A percentile compares a stretch with the other conserved stretches of the same genome.
Conservation (phyloP, 495 filamentous ascomycete species). For the Tuber aestivum region DNA sequence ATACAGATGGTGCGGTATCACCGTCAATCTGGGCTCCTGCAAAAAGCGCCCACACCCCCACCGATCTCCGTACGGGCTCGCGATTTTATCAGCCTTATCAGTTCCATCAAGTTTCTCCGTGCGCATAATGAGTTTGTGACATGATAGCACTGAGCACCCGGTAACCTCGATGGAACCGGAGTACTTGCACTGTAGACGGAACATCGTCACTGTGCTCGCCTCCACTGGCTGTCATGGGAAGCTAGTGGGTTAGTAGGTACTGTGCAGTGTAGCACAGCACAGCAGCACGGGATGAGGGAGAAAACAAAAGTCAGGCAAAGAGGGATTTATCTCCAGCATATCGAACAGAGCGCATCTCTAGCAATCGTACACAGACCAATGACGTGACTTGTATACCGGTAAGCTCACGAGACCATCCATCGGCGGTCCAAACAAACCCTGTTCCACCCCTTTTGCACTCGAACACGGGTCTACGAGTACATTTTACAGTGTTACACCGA, state of each 20-base stretch:
- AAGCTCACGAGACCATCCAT: conserved; percentile 3
- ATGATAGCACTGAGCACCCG: background rate
- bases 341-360: background rate
- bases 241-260: no score
- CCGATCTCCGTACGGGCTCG: background rate
- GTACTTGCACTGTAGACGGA: no score
- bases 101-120: background rate
- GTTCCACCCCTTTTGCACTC: background rate
- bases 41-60: background rate
- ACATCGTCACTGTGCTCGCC: background rate
- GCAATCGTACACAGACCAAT: background rate
- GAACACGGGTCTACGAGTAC: no score
- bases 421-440: background rate
- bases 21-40: background rate
- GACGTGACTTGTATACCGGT: background rate
- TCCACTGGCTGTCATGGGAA: background rate
- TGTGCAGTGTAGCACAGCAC: no score
- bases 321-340: background rate
- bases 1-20: background rate
- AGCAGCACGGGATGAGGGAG: background rate
- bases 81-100: background rate
- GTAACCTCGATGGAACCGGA: background rate
- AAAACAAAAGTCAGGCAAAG: background rate
- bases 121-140: background rate
- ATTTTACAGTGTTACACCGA: no score